These are phyloP conservation scores for Monilinia fructigena DNA, from an alignment of 2,329 filamentous ascomycete species.

Conservation along the genomic window DNA sequence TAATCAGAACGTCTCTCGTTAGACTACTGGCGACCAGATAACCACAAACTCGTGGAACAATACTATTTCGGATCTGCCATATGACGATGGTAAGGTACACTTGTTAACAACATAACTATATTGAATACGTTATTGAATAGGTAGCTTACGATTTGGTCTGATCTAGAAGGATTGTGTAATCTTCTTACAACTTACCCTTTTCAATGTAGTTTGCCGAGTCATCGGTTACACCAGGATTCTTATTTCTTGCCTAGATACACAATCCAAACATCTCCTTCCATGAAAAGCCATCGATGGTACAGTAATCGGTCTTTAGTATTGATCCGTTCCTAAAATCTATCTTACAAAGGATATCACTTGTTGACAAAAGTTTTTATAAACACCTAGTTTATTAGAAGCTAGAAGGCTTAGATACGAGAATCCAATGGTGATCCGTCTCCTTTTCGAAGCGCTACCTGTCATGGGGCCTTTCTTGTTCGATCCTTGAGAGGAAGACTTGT, in stretches of 20 bases:
- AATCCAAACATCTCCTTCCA: constrained; percentile 5
- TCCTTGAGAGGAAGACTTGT: background rate
- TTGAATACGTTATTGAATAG: background rate
- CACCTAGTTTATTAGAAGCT: no score
- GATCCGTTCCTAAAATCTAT: background rate
- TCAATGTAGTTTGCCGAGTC: background rate
- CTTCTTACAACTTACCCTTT: constrained; percentile 14
- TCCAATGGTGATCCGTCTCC: background rate
- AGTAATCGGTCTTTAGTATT: constrained; percentile 1
- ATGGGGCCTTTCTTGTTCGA: background rate
- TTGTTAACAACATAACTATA: background rate
- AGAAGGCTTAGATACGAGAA: background rate
- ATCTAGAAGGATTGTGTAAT: constrained; percentile 16
- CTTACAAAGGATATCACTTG: background rate
- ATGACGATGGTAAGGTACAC: constrained; percentile 5
- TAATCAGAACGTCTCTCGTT: background rate
- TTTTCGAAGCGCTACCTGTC: background rate
- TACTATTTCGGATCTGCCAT: constrained; percentile 3
- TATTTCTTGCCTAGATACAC: background rate
- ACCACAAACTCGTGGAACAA: background rate
- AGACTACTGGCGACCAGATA: background rate
- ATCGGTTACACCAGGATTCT: constrained; percentile 10
- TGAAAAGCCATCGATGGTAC: background rate
- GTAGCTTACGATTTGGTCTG: background rate
- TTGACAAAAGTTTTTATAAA: background rate